phyloP scores from a whole-genome alignment of 2,329 filamentous ascomycete species.

The Ophiocordyceps camponoti-saundersi region DNA sequence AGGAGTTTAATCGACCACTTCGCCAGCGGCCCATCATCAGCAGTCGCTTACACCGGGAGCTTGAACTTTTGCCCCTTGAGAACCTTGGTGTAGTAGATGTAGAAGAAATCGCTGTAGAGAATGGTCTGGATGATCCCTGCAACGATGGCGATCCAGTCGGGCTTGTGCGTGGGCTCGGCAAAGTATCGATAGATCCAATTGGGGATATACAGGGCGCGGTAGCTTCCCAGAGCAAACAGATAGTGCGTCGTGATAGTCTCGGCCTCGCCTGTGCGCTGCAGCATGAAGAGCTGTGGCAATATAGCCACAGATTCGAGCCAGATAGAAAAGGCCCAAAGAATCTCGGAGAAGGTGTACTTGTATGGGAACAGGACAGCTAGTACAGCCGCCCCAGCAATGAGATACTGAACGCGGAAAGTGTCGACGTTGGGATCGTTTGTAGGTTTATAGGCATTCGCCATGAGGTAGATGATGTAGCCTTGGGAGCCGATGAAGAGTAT shows the following conservation, averaged over 20 bases:
- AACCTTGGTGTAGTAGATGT: constrained; percentile 97
- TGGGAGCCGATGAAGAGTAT: constrained; percentile 83
- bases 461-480: constrained; percentile 90
- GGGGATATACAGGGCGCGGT: constrained; percentile 90
- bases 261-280: constrained; percentile 91
- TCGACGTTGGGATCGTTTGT: constrained; percentile 95
- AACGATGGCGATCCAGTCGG: constrained; percentile 73
- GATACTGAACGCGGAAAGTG: constrained; percentile 92
- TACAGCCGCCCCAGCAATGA: constrained; percentile 64
- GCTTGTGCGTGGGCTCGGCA: constrained; percentile 50
- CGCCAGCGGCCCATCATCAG: neutral
- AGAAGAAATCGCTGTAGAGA: constrained; percentile 98
- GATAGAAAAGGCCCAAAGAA: constrained; percentile 94
- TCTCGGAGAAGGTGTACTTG: constrained; percentile 66
- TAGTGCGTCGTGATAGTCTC: constrained; percentile 99
- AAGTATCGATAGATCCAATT: constrained; percentile 95
- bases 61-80: constrained; percentile 81
- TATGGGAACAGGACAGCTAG: constrained; percentile 74
- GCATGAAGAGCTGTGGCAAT: constrained; percentile 92
- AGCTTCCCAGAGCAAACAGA: constrained; percentile 79
- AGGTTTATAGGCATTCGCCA: constrained; percentile 94
- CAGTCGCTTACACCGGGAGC: constrained; percentile 51
- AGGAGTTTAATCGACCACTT: neutral
- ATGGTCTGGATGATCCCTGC: constrained; percentile 88
- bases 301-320: constrained; percentile 97